Evolutionary conservation across 495 filamentous ascomycete species (phyloP), one percentile per base, ranked within the genome.

Genomic region (Hypoxylon lienhwacheense): DNA sequence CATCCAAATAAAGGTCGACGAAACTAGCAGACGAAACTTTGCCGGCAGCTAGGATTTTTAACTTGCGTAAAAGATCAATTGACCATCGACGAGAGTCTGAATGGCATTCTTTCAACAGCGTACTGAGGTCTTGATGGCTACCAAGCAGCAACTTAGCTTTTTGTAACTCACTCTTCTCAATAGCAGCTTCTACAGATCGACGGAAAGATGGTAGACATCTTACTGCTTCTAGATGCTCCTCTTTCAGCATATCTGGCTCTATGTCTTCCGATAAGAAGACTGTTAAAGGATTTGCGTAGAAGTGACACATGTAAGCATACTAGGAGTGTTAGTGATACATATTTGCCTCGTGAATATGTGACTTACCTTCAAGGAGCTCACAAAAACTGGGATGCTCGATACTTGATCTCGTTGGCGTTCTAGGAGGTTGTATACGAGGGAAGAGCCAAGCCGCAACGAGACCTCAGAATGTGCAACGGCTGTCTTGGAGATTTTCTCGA

Each of bases 221-320:
- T 19, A 91, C 72, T 14, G 88, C 87, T 62, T 95, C 85, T 34
- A 85, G 75, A 52, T 93, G 84, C 22, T 85, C 77, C 5, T 69
- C 59, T 39, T 82, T 72, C 15, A 83, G 39, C 0, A 79, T 50
- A 1, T 76, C 55, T 5, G 67, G 31, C 6, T 66, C 54, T 21
- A 51, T 56, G n/a, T 63, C 53, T n/a, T 70, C 66, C 2, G 71
- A 69, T 12, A 81, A 74, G 26, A 95, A 73, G 12, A 90, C 70
- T 33, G 88, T 87, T n/a, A 96, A 71, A 0, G 89, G 82, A 66
- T 97, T 96, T 31, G 88, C 88, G 64, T 92, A 97, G 67, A 95
- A 97, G 67, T 96, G 90, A 21, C 86, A 90, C 92, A 98, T 97
- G 59, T 93, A 92, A 10, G 85, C 82, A 70, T 97, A 97, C 87